Conservation (phyloP, 2,329 filamentous ascomycete genomes). For the Cytospora piceae region DNA sequence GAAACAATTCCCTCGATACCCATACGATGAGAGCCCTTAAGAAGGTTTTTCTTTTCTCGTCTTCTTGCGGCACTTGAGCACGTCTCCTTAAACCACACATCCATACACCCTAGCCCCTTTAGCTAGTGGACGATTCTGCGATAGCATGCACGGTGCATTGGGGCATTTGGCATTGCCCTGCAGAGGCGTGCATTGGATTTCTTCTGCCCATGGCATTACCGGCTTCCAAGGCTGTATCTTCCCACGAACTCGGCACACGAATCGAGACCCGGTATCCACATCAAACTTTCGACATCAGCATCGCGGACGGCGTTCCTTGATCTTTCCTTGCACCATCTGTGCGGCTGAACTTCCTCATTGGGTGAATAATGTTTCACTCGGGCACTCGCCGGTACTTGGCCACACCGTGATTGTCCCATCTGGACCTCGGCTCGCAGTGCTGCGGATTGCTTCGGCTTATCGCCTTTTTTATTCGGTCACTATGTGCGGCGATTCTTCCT, state of each 20-base stretch:
- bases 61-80: conserved; percentile 17
- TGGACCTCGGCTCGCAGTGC: conserved; percentile 12
- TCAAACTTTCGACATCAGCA: conserved; percentile 17
- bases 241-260: conserved; percentile 20
- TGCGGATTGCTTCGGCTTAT: conserved; percentile 10
- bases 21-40: conserved; percentile 18
- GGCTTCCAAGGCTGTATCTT: conserved; percentile 7
- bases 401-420: neutral
- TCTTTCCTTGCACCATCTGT: conserved; percentile 1
- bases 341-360: conserved; percentile 5
- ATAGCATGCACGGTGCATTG: conserved; percentile 24
- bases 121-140: conserved; percentile 29
- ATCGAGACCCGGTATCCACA: conserved; percentile 13
- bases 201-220: conserved; percentile 6
- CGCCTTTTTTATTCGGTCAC: neutral
- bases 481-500: neutral
- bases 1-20: conserved; percentile 18
- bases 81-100: conserved; percentile 16
- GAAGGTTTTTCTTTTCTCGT: conserved; percentile 14
- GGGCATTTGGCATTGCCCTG: conserved; percentile 10
- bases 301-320: conserved; percentile 21
- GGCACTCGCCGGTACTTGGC: conserved; percentile 1
- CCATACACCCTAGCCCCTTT: conserved; percentile 11
- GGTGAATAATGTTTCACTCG: neutral
- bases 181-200: conserved; percentile 25